These are phyloP conservation scores for Globisporangium nunn DNA, from an alignment of 352 stramenopile species.

Conservation along the genomic window DNA sequence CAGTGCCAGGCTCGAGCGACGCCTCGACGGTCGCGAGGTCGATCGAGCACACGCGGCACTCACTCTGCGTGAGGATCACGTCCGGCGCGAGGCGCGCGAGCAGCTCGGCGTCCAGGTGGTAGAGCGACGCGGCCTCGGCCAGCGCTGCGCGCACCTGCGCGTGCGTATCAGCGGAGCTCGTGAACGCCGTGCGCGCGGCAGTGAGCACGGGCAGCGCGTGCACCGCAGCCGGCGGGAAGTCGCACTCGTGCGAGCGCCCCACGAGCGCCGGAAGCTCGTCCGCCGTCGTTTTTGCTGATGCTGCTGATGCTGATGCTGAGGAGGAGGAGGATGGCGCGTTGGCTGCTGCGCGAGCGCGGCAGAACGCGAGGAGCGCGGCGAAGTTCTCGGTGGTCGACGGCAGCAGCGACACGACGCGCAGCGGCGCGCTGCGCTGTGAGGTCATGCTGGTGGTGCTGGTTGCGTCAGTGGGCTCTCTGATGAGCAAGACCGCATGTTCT, in stretches of 20 bases:
- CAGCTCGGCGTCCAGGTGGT: constrained; percentile 41
- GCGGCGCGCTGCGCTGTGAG: not conserved
- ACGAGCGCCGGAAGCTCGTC: constrained; percentile 34
- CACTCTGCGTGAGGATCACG: constrained; percentile 67
- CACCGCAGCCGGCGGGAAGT: constrained; percentile 32
- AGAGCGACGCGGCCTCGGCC: constrained; percentile 42
- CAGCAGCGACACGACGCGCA: constrained; percentile 66
- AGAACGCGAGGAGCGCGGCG: constrained; percentile 27
- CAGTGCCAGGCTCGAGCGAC: not conserved
- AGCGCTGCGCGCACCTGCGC: constrained; percentile 52
- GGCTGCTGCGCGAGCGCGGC: constrained; percentile 2
- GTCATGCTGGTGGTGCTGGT: too few species aligned
- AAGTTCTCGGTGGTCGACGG: constrained; percentile 67
- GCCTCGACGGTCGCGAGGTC: constrained; percentile 43
- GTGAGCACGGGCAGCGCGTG: constrained; percentile 48
- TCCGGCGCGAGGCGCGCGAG: constrained; percentile 40
- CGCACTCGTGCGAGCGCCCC: constrained; percentile 69
- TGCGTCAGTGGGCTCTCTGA: too few species aligned
- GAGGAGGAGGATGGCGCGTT: too few species aligned
- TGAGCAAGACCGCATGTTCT: too few species aligned
- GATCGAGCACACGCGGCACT: constrained; percentile 71
- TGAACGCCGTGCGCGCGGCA: constrained; percentile 52
- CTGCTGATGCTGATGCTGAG: too few species aligned
- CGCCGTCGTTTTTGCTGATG: not conserved
- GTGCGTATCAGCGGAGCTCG: constrained; percentile 52